A percentile compares a stretch with the other conserved stretches of the same genome.
These are phyloP conservation scores for Ophiostoma piceae DNA, from an alignment of 2,329 filamentous ascomycete genomes.

Conservation along the genomic window DNA sequence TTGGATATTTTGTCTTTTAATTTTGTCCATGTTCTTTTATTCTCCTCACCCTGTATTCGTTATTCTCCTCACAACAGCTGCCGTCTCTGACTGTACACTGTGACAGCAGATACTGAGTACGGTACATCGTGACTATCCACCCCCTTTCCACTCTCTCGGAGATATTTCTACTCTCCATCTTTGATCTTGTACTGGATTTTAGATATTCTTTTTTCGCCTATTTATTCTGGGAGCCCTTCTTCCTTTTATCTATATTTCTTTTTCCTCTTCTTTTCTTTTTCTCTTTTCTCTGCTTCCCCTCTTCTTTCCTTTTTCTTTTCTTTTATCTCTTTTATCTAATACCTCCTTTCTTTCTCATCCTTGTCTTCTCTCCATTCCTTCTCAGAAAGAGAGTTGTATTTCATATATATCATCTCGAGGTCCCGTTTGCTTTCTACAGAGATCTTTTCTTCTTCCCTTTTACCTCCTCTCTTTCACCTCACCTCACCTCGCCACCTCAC, in stretches of 20 bases:
- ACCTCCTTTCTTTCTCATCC: not conserved
- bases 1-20: not conserved
- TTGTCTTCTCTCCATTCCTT: not conserved
- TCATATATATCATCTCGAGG: not conserved
- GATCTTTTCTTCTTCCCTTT: not conserved
- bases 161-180: conserved; percentile 9
- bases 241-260: not conserved
- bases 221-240: not conserved
- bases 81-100: no score
- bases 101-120: not conserved
- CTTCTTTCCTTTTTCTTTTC: not conserved
- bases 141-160: not conserved
- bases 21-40: not conserved
- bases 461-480: not conserved
- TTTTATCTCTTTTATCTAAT: not conserved
- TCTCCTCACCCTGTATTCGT: no score
- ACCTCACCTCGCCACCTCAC: not conserved
- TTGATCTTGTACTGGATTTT: not conserved
- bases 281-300: not conserved
- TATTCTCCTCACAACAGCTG: no score
- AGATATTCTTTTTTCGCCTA: not conserved
- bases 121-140: not conserved
- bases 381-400: not conserved
- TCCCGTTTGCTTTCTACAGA: not conserved
- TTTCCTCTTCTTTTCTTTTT: not conserved